Conservation (phyloP, 2,329 filamentous ascomycete genomes). For the Chaetothyriales sp. region DNA sequence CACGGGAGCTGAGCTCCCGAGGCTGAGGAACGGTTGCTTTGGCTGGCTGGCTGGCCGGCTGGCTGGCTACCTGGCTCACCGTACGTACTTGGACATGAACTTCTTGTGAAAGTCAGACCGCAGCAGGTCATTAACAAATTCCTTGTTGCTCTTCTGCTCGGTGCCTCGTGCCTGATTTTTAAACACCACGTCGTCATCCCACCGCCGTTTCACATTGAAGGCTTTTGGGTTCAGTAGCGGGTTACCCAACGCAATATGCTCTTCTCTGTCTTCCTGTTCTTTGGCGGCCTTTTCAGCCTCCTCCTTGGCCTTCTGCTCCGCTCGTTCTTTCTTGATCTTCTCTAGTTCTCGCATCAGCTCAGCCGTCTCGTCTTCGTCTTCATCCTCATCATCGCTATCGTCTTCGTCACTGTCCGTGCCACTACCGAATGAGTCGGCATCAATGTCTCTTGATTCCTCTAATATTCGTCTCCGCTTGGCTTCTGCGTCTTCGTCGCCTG, state of each 20-base stretch:
- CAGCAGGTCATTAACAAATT: slow-evolving; percentile 92
- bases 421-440: slow-evolving; percentile 54
- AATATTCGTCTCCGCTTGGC: slow-evolving; percentile 75
- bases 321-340: slow-evolving; percentile 78
- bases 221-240: slow-evolving; percentile 78
- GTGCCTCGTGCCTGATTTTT: slow-evolving; percentile 96
- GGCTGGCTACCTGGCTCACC: slow-evolving; percentile 21
- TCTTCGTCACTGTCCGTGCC: slow-evolving; percentile 46
- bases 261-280: slow-evolving; percentile 71
- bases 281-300: slow-evolving; percentile 67
- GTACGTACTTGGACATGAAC: slow-evolving; percentile 61
- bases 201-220: slow-evolving; percentile 72
- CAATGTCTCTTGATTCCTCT: slow-evolving; percentile 76
- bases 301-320: slow-evolving; percentile 66
- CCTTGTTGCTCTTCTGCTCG: slow-evolving; percentile 78
- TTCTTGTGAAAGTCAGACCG: slow-evolving; percentile 95
- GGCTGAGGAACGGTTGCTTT: neutral
- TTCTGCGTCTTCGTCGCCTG: slow-evolving; percentile 52
- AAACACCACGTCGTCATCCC: slow-evolving; percentile 98
- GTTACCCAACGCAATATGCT: slow-evolving; percentile 83
- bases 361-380: slow-evolving; percentile 70
- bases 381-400: slow-evolving; percentile 52
- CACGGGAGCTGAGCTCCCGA: neutral
- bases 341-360: slow-evolving; percentile 86
- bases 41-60: neutral